Conservation (phyloP, 129 eudicot genomes). For the Centella asiatica region DNA sequence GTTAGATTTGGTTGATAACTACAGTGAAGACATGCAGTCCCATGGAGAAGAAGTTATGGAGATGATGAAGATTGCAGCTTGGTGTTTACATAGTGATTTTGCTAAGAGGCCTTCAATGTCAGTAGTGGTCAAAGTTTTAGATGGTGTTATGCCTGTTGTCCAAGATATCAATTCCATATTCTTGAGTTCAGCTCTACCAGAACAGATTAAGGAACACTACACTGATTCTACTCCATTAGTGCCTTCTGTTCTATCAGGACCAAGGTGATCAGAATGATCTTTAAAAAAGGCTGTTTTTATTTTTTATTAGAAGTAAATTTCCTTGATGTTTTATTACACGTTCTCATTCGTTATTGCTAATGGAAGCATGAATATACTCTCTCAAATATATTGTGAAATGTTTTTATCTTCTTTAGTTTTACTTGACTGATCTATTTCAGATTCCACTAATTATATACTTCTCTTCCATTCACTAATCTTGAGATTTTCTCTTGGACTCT, state of each 20-base stretch:
- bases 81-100: constrained; percentile 33
- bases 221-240: not conserved
- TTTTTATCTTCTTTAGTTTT: too few species aligned
- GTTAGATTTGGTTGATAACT: constrained; percentile 19
- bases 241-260: constrained; percentile 2
- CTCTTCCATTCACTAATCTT: too few species aligned
- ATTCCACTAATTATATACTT: too few species aligned
- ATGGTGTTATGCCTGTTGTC: constrained; percentile 17
- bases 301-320: too few species aligned
- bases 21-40: constrained; percentile 16
- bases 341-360: too few species aligned
- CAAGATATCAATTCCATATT: not conserved
- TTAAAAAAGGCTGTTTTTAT: too few species aligned
- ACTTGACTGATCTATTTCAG: too few species aligned
- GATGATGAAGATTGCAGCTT: constrained; percentile 31
- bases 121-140: constrained; percentile 28
- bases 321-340: too few species aligned
- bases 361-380: too few species aligned
- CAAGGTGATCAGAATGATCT: not conserved
- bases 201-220: not conserved
- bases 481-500: too few species aligned
- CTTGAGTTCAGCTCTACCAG: not conserved
- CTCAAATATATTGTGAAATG: too few species aligned
- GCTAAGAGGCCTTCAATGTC: constrained; percentile 39
- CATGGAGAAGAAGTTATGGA: constrained; percentile 17